Evolutionary conservation across 768 basidiomycete genomes (phyloP).

Genomic region (Tephrocybe sp.): DNA sequence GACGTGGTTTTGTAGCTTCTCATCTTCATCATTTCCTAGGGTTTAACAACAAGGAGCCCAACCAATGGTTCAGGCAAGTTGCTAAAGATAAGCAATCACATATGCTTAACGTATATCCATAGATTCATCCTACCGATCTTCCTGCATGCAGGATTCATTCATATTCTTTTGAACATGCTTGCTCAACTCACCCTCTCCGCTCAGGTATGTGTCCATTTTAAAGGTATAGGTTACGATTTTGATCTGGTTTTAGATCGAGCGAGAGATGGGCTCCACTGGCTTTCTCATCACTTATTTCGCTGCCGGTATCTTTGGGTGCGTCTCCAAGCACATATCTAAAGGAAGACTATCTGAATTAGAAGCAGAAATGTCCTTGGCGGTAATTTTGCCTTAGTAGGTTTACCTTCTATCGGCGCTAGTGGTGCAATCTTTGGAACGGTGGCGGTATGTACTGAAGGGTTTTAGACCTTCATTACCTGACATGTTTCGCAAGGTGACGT

Average conservation of each 20-base stretch:
- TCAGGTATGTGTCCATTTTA: conserved; percentile 45
- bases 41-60: conserved; percentile 41
- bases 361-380: conserved; percentile 83
- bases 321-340: too few species aligned
- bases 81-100: not conserved
- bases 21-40: conserved; percentile 24
- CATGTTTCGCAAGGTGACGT: too few species aligned
- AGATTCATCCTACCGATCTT: conserved; percentile 91
- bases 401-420: conserved; percentile 88
- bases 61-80: conserved; percentile 48
- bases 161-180: conserved; percentile 86
- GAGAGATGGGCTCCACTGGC: conserved; percentile 86
- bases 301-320: conserved; percentile 89
- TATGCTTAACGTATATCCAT: conserved; percentile 6
- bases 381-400: conserved; percentile 87
- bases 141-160: conserved; percentile 94
- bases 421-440: conserved; percentile 92
- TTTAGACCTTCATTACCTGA: too few species aligned
- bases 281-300: conserved; percentile 88
- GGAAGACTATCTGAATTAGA: not conserved
- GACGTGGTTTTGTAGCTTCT: conserved; percentile 20
- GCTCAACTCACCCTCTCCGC: conserved; percentile 81
- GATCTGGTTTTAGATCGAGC: conserved; percentile 62
- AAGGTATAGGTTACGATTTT: not conserved
- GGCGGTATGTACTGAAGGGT: conserved; percentile 58